A percentile compares a stretch with the other conserved stretches of the same genome.
These are phyloP conservation scores for Deuterostichococcus epilithicus DNA, from an alignment of 139 green algal genomes.

Conservation along the genomic window DNA sequence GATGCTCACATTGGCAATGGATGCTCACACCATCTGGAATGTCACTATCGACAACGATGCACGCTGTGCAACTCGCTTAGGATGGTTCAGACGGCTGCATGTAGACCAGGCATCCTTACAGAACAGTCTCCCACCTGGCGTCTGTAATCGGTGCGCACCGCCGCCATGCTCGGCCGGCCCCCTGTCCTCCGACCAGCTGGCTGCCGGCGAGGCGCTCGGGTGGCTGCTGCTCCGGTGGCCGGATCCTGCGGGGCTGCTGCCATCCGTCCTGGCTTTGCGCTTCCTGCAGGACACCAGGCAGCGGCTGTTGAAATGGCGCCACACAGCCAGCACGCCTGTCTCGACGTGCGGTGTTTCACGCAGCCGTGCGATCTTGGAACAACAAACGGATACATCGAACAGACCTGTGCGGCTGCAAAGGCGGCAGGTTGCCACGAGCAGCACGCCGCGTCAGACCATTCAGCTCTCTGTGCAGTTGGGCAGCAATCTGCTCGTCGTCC, in stretches of 20 bases:
- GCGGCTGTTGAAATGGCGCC: too few species aligned
- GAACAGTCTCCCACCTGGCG: background rate
- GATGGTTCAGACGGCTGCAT: too few species aligned
- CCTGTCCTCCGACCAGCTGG: background rate
- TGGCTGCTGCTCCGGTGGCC: background rate
- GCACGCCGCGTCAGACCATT: slow-evolving; percentile 19
- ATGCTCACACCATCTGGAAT: too few species aligned
- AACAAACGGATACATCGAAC: background rate
- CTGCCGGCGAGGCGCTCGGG: background rate
- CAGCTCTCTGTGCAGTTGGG: slow-evolving; percentile 31
- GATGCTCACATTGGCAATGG: too few species aligned
- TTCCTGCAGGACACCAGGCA: background rate
- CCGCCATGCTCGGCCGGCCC: background rate
- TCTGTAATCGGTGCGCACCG: background rate
- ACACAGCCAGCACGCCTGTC: background rate
- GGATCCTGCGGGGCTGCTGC: background rate
- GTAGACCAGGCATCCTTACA: too few species aligned
- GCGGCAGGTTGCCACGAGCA: background rate
- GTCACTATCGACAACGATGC: too few species aligned
- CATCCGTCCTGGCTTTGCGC: background rate
- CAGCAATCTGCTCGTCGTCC: slow-evolving; percentile 20
- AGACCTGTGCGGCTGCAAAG: background rate
- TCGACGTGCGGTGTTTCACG: background rate
- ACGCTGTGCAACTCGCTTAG: too few species aligned
- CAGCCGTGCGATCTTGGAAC: background rate